Evolutionary conservation across 2,329 filamentous ascomycete species (phyloP), one percentile per base, ranked within the genome.

Genomic region (Neopestalotiopsis sp.): DNA sequence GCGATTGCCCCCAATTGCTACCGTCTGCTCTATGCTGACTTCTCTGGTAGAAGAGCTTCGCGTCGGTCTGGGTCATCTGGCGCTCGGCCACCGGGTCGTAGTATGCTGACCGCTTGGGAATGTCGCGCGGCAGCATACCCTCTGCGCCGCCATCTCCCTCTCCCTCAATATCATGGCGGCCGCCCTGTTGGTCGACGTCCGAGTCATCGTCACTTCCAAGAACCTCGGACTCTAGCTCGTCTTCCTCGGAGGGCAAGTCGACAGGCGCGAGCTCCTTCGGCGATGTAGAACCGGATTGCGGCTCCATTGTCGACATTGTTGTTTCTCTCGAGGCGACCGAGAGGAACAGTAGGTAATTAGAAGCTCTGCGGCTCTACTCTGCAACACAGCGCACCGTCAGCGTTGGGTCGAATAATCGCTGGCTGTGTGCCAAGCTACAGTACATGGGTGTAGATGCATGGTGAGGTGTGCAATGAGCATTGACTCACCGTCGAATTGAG

Each of bases 71-170:
- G 76, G 92, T 97, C 90, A 97, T 92, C 77, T 95, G 93, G 76
- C 96, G 97, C 81, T 99, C 96, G 66, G 94, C 93, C 66, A 95
- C 92, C 76, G 95, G 94, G 80, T 98, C 95, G 82, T 97, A 98
- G 78, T 94, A 97, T 24, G 95, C 93, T 9, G 94, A 97, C 78
- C 91, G 91, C 70, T 86, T 86, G 42, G 88, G 89, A 66, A 89
- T 78, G 76, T 91, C 89, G 70, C 89, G 84, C 28, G 84, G 83
- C 10, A 91, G 83, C 85, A 91, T 88, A 67, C 88, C 89, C 38
- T 88, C 86, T 59, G 72, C 42, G 67, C 70, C 32, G 24, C 69
- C 71, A 17, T 67, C 57, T 32, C 40, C 57, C 28, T 57, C 67
- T 32, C 40, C 57, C 28, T 57, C 67, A 14, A 34, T 40, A 7